phyloP scores from a whole-genome alignment of 495 filamentous ascomycete genomes.

The Penicillium pulvis region DNA sequence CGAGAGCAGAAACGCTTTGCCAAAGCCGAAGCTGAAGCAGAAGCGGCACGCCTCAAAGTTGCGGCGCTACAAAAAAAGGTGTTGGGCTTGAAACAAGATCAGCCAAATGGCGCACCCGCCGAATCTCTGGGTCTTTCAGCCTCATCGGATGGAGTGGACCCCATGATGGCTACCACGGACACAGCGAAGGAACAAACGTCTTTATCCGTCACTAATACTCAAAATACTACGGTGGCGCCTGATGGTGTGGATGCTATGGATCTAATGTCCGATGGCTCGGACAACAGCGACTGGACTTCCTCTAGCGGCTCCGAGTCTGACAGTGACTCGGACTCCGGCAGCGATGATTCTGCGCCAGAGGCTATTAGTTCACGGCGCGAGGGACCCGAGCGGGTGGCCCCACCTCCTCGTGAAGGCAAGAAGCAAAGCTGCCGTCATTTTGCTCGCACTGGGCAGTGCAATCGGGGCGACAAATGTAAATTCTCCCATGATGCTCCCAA shows the following conservation, averaged over 20 bases:
- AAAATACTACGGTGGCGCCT: neutral
- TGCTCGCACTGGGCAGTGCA: conserved; percentile 47
- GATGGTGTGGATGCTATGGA: conserved; percentile 5
- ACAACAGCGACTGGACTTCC: conserved; percentile 15
- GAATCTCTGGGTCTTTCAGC: neutral
- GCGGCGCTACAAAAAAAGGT: conserved; percentile 36
- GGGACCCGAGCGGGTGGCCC: conserved; percentile 44
- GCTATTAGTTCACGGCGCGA: conserved; percentile 41
- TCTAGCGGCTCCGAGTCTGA: conserved; percentile 29
- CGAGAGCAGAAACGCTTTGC: conserved; percentile 51
- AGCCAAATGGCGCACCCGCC: conserved; percentile 1
- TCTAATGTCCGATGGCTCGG: conserved; percentile 1
- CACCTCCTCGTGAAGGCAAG: conserved; percentile 43
- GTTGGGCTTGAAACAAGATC: conserved; percentile 14
- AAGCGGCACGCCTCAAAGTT: conserved; percentile 41
- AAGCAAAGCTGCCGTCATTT: conserved; percentile 47
- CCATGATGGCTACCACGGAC: neutral
- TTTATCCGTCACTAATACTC: neutral
- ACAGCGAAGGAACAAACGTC: neutral
- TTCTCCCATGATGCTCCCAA: conserved; percentile 47
- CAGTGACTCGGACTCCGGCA: conserved; percentile 34
- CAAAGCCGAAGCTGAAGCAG: conserved; percentile 51
- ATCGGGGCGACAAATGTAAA: conserved; percentile 46
- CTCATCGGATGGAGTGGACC: conserved; percentile 8
- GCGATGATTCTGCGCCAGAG: conserved; percentile 47